Evolutionary conservation across 148 eudicot genomes (phyloP), one percentile per base, ranked within the genome.

Genomic region (Vaccinium vitisidaea): DNA sequence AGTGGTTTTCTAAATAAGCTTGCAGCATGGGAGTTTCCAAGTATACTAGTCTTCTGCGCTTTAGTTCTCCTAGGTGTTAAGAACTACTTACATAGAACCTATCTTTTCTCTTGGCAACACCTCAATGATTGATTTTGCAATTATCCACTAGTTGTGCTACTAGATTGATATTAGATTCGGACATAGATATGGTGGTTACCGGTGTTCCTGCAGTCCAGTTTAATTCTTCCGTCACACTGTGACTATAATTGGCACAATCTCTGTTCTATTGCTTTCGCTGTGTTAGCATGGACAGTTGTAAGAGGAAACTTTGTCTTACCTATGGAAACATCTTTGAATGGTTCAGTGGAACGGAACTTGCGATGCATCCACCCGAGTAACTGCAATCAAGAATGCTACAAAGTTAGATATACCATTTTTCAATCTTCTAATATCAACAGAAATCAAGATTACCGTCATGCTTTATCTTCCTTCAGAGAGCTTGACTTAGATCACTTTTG

Each of bases 291-390:
- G 43, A 73, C 74, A 11, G 23, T 15, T 32, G 10, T 15, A 69
- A 23, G 48, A 63, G 52, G 19, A 80, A 48, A 77, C 78, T 80
- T 80, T 19, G 76, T 75, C 87, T 85, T 89, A 93, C 99, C 95
- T 16, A 84, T 86, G 81, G 92, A 84, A 85, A 86, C 89, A 36
- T 94, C 98, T 86, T 90, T 90, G 69, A 87, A 86, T 83, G 90
- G 87, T 87, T 96, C 98, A 81, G 48, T 88, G 83, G 94, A 93
- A 83, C 89, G 85, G 80, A 96, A 90, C 90, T 94, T 94, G 54
- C 97, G 95, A 88, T 94, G 98, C 98, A 96, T 93, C 99, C 99
- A 96, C 70, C 94, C 93, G 9, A 93, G 86, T 87, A 96, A 87
- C 99, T 96, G 94, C 90, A 88, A 83, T 87, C 82, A 89, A 80